Evolutionary conservation across 2,329 filamentous ascomycete species (phyloP).

Genomic region (Paraphoma sp.): DNA sequence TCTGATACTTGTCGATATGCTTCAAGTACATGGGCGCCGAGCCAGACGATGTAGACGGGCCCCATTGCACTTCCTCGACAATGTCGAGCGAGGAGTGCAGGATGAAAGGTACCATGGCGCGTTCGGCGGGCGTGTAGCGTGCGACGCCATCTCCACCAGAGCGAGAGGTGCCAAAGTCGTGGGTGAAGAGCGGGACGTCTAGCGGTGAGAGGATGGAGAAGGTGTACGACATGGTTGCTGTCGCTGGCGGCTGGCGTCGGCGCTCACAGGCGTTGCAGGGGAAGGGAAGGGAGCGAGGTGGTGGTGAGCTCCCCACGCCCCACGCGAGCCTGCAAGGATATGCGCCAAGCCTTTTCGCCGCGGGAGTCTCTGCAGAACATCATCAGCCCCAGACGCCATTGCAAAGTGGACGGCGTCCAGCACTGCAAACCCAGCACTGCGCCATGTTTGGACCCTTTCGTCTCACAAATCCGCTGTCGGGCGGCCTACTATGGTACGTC

Average conservation of each 20-base stretch:
- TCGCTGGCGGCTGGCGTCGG: too few relatives aligned
- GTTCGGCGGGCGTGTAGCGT: constrained; percentile 85
- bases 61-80: constrained; percentile 96
- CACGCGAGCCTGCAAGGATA: constrained; percentile 32
- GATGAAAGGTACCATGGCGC: constrained; percentile 97
- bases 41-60: constrained; percentile 46
- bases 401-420: constrained; percentile 15
- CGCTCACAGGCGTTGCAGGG: too few relatives aligned
- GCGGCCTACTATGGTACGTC: constrained; percentile 47
- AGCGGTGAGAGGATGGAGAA: constrained; percentile 95
- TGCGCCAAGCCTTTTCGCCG: constrained; percentile 41
- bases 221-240: constrained; percentile 88
- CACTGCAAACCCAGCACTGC: constrained; percentile 22
- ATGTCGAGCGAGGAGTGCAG: constrained; percentile 93
- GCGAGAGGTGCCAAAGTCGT: constrained; percentile 96
- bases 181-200: constrained; percentile 95
- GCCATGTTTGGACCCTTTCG: constrained; percentile 51
- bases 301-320: constrained; percentile 24
- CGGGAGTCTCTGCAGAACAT: constrained; percentile 37
- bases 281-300: constrained; percentile 4
- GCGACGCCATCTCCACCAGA: constrained; percentile 91
- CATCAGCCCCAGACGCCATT: too few relatives aligned
- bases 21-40: constrained; percentile 79
- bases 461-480: constrained; percentile 48
- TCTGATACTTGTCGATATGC: constrained; percentile 95